phyloP scores from a whole-genome alignment of 495 filamentous ascomycete genomes.

The Xylaria cubensis region DNA sequence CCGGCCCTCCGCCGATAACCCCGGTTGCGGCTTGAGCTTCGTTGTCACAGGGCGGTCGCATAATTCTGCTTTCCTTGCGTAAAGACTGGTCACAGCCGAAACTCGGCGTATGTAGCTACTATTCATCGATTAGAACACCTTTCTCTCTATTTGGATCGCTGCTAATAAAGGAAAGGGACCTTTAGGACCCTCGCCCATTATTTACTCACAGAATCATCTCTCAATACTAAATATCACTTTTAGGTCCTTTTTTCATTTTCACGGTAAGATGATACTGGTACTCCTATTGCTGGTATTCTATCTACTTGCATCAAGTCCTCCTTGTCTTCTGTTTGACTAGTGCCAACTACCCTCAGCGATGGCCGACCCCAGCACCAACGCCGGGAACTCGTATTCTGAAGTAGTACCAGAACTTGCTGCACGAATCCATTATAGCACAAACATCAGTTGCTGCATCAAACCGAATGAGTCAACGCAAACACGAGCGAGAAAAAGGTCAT shows the following conservation, averaged over 20 bases:
- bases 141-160: too few relatives aligned
- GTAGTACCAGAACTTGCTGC: neutral
- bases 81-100: neutral
- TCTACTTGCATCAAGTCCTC: too few relatives aligned
- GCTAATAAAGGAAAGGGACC: too few relatives aligned
- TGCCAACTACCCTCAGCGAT: neutral
- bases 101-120: neutral
- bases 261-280: too few relatives aligned
- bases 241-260: neutral
- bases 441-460: neutral
- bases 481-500: neutral
- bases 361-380: neutral
- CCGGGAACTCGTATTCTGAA: neutral
- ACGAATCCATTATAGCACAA: neutral
- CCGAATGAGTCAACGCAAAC: constrained; percentile 5
- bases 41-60: too few relatives aligned
- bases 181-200: neutral
- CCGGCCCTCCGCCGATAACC: neutral
- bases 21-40: neutral
- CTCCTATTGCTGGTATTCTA: too few relatives aligned
- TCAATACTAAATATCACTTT: neutral
- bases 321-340: too few relatives aligned
- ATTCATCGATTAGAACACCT: neutral
- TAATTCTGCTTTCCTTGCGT: too few relatives aligned
- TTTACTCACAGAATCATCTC: neutral